A percentile compares a stretch with the other conserved stretches of the same genome.
These are phyloP conservation scores for Plasmodium gonderi DNA, from an alignment of 169 alveolate species.

Conservation along the genomic window DNA sequence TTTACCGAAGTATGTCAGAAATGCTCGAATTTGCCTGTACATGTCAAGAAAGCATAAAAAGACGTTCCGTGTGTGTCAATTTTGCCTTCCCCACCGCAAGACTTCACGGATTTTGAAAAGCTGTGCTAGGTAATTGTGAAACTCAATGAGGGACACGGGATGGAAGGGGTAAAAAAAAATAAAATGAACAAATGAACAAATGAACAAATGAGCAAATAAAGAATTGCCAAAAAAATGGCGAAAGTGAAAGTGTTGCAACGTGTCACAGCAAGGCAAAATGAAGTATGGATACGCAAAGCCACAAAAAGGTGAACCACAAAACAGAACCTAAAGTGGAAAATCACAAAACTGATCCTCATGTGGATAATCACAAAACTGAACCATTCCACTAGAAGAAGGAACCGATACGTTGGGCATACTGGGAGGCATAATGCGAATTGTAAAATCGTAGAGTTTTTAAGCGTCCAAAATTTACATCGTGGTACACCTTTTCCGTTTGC, in stretches of 20 bases:
- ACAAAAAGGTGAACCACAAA: not conserved
- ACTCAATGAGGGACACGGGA: too few relatives aligned
- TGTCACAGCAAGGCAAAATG: not conserved
- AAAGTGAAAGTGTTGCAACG: not conserved
- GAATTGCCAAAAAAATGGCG: too few relatives aligned
- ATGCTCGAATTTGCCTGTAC: too few relatives aligned
- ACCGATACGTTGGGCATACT: not conserved
- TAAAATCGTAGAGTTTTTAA: slow-evolving; percentile 43
- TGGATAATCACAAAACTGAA: not conserved
- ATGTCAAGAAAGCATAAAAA: too few relatives aligned
- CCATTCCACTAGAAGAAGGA: slow-evolving; percentile 22
- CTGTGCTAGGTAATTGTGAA: too few relatives aligned
- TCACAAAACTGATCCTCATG: not conserved
- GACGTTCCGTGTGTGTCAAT: too few relatives aligned
- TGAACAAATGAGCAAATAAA: too few relatives aligned
- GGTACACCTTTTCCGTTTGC: slow-evolving; percentile 50
- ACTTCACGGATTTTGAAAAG: too few relatives aligned
- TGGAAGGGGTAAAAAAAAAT: too few relatives aligned
- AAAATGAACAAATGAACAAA: too few relatives aligned
- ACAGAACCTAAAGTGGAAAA: not conserved
- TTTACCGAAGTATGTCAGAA: too few relatives aligned
- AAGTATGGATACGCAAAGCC: not conserved
- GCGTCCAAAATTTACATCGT: slow-evolving; percentile 16
- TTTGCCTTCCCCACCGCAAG: too few relatives aligned
- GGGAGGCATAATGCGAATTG: slow-evolving; percentile 4